Percentiles rank a stretch among this genome's conserved stretches.
phyloP scores from a whole-genome alignment of 1,284 basidiomycete species.

The Exobasidium rhododendri region DNA sequence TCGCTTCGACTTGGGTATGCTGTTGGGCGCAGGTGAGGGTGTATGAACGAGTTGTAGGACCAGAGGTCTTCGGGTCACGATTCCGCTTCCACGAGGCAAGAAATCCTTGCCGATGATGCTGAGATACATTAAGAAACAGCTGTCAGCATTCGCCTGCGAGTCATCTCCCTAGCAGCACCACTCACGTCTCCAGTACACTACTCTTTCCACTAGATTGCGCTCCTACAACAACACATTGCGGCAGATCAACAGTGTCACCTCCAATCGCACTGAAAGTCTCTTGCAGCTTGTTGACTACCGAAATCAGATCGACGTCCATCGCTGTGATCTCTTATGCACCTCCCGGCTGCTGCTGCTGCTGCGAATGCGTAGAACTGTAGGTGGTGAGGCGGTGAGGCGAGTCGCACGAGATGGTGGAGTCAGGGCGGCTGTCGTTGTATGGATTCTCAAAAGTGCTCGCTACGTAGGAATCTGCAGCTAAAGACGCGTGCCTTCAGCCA shows the following conservation, averaged over 20 bases:
- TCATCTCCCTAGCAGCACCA: slow-evolving; percentile 1
- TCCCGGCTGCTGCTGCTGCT: too few species aligned
- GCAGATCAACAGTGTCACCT: slow-evolving; percentile 62
- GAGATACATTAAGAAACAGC: slow-evolving; percentile 8
- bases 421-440: too few species aligned
- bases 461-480: too few species aligned
- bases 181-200: slow-evolving; percentile 60
- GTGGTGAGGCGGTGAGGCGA: too few species aligned
- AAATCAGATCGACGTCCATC: slow-evolving; percentile 71
- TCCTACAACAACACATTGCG: slow-evolving; percentile 57
- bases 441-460: too few species aligned
- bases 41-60: slow-evolving; percentile 91
- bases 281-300: slow-evolving; percentile 92
- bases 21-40: slow-evolving; percentile 19
- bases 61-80: slow-evolving; percentile 90
- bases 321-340: too few species aligned
- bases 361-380: too few species aligned
- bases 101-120: slow-evolving; percentile 85
- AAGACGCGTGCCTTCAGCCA: too few species aligned
- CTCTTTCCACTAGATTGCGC: slow-evolving; percentile 62
- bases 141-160: neutral
- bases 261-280: slow-evolving; percentile 54
- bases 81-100: slow-evolving; percentile 86
- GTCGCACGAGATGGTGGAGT: too few species aligned
- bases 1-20: slow-evolving; percentile 1